Conservation (phyloP, 83 land plant species). For the Picea abies region DNA sequence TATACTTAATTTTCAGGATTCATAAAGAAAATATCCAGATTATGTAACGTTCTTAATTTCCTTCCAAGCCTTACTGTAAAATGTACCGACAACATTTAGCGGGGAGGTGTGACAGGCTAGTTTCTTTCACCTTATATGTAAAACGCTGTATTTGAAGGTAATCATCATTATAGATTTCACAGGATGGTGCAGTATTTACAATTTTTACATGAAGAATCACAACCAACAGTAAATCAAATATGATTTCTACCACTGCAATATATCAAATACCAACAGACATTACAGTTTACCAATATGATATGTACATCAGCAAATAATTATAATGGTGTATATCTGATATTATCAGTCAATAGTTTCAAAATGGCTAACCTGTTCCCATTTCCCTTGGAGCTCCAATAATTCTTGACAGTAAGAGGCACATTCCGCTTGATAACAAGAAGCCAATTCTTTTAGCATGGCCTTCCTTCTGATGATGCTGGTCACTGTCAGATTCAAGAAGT, state of each 20-base stretch:
- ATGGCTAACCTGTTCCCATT: conserved; percentile 56
- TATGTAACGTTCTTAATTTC: too few species aligned
- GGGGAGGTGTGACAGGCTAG: background rate
- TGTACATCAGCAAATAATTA: background rate
- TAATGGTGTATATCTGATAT: background rate
- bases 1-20: too few species aligned
- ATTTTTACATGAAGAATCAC: too few species aligned
- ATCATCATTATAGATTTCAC: background rate
- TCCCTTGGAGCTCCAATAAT: conserved; percentile 55
- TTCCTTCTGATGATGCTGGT: conserved; percentile 65
- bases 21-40: too few species aligned
- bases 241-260: background rate
- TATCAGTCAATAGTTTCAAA: background rate
- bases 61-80: too few species aligned
- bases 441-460: conserved; percentile 65
- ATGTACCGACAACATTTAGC: background rate
- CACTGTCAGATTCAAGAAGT: conserved; percentile 32
- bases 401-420: conserved; percentile 55
- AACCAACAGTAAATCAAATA: background rate
- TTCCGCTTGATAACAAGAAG: conserved; percentile 68
- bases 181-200: background rate
- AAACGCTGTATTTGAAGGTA: background rate
- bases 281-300: background rate
- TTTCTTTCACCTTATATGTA: background rate
- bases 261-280: background rate